Conservation (phyloP, 768 basidiomycete species). For the Lactarius deliciosus region DNA sequence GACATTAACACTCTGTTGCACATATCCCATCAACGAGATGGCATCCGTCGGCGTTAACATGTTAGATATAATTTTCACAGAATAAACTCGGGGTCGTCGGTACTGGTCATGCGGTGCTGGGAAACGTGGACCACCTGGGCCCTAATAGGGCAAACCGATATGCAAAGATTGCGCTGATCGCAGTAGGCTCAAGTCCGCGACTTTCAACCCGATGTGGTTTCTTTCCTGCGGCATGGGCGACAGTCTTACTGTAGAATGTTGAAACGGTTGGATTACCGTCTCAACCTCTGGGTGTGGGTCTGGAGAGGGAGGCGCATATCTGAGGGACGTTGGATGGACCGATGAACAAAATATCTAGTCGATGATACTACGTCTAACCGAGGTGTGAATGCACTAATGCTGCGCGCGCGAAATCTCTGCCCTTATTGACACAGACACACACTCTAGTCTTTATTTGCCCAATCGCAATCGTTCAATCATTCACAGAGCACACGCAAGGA, state of each 20-base stretch:
- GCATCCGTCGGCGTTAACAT: neutral
- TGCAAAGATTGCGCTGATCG: conserved; percentile 48
- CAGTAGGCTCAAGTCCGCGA: neutral
- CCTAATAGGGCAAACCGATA: conserved; percentile 43
- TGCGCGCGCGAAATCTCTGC: conserved; percentile 42
- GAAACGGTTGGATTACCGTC: conserved; percentile 43
- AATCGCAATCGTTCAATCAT: conserved; percentile 38
- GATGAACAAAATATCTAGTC: conserved; percentile 55
- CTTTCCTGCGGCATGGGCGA: conserved; percentile 54
- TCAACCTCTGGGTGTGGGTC: conserved; percentile 67
- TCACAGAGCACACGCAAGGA: conserved; percentile 49
- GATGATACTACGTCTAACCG: neutral
- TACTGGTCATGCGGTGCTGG: neutral
- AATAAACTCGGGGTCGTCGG: neutral
- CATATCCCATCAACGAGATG: neutral
- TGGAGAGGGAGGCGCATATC: conserved; percentile 59
- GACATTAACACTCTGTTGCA: neutral
- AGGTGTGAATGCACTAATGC: conserved; percentile 35
- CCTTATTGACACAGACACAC: conserved; percentile 38
- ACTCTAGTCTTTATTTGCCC: conserved; percentile 46
- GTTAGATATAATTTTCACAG: no score
- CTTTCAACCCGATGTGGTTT: conserved; percentile 46
- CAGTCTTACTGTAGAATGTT: conserved; percentile 45
- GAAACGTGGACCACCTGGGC: conserved; percentile 33
- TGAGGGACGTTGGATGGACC: conserved; percentile 65